Percentiles rank a stretch among this genome's conserved stretches.
Evolutionary conservation across 345 rosid genomes (phyloP).

Genomic region (Populus nigra): DNA sequence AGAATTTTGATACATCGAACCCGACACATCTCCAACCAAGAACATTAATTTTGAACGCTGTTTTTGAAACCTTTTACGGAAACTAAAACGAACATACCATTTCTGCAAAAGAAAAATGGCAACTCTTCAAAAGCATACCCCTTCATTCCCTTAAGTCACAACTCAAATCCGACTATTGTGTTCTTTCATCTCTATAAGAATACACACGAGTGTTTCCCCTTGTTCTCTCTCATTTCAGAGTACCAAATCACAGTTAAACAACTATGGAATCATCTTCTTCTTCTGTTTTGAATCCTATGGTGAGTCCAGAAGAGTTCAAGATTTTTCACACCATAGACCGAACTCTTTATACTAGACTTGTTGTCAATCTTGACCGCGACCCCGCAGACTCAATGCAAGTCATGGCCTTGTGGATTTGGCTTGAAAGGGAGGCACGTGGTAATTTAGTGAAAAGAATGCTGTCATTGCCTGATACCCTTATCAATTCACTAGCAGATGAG

Average conservation of each 20-base stretch:
- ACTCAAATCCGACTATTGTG: neutral
- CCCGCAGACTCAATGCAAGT: conserved; percentile 46
- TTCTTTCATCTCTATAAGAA: neutral
- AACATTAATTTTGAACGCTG: neutral
- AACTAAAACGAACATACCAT: conserved; percentile 14
- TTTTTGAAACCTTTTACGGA: conserved; percentile 6
- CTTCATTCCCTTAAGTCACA: neutral
- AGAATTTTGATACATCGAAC: neutral
- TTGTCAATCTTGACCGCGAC: conserved; percentile 41
- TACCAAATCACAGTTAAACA: neutral
- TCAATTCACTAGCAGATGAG: conserved; percentile 49
- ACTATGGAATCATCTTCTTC: conserved; percentile 1
- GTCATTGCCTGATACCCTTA: conserved; percentile 29
- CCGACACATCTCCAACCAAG: neutral
- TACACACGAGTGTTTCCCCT: neutral
- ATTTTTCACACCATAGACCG: conserved; percentile 61
- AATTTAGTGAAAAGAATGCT: conserved; percentile 29
- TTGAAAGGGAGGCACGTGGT: conserved; percentile 36
- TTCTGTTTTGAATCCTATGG: neutral
- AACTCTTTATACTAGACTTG: conserved; percentile 41
- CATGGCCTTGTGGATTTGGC: conserved; percentile 58
- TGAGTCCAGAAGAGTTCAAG: conserved; percentile 42
- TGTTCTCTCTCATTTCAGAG: neutral
- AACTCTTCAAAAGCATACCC: conserved; percentile 5
- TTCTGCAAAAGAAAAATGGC: conserved; percentile 18